Base-by-base conservation (phyloP, 331 rosid genomes). In the Arachis monticola region DNA sequence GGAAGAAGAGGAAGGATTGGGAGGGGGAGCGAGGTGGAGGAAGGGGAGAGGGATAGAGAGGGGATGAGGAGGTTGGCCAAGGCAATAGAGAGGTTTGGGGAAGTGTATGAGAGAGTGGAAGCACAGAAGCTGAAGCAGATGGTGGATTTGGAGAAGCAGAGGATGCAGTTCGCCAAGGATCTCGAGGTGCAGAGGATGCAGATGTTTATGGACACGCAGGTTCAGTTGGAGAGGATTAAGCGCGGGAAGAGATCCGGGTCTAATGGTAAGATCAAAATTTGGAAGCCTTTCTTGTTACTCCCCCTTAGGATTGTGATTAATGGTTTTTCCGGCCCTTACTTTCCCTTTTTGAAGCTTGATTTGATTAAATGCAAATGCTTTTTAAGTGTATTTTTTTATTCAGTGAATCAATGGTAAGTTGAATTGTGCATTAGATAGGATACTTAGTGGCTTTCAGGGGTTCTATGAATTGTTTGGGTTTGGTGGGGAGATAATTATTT, bases 121-220 rank as follows among this genome's bases (percentile, higher is more conserved):
- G 92, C 71, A 0, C 92, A 92, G 73, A 94, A 94, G 64, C 77
- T 91, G 81, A 87, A 89, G 89, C 97, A 92, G 80, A 92, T 87
- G 97, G 78, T 88, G 79, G 99, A 94, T 74, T 80, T 94, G 93
- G 97, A 94, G 91, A 92, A 90, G 83, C 95, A 92, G 84, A 87
- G 97, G 88, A 86, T 94, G 93, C 92, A 92, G 73, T 94, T 94
- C 78, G 82, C 95, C 1, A 94, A 90, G 76, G 99, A 94, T 67
- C 85, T 94, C 78, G 99, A 94, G 82, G 84, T 85, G 8, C 96
- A 92, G 83, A 87, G 99, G 84, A 92, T 87, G 99, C 81, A 86
- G 77, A 92, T 94, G 93, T 87, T 92, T 75, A 86, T 85, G 93
- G 97, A 92, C 44, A 94, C 97, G 6, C 99, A 92, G 78, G 91